Evolutionary conservation across 805 yeast species (phyloP), one percentile per base, ranked within the genome.

Genomic region (Nakazawaea ambrosiae): DNA sequence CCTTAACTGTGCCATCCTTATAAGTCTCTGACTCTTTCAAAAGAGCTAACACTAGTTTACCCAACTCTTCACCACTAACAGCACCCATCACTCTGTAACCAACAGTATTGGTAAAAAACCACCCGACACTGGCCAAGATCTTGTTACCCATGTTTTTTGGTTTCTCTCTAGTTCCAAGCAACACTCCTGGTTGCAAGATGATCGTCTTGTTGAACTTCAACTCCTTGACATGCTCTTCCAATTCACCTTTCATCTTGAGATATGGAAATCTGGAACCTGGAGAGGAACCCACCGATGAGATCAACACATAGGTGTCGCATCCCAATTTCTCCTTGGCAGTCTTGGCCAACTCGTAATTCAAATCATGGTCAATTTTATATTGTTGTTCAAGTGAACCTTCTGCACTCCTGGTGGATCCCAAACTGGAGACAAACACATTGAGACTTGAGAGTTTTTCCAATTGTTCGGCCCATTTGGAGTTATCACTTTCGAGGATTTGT

Each of bases 381-480:
- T 84, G 92, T 19, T 75, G 70, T 18, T 73, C 84, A n/a, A 76
- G 60, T 1, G 82, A 68, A 14, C 95, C 95, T 4, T 87, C 95
- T 22, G 60, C 67, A 2, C 71, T 79, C 36, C 72, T 68, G 1
- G 94, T 85, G 5, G 95, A 82, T 5, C 89, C 95, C 46, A 88
- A 70, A 0, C 79, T 77, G 2, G 85, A 73, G 45, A 82, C 73
- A 39, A 80, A 63, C 3, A 63, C 60, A 20, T 70, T 65, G 9
- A 66, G 50, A 3, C 46, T 49, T 18, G 57, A 56, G 14, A 47
- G 51, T 27, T 50, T 51, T 15, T 49, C 35, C 45, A 72, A 58
- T 10, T 64, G 37, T 4, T 50, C 53, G 3, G 57, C 55, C 89
- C 92, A 84, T 28, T 66, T 62, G 1, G 51, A 48, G 7, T 68